Evolutionary conservation across 208 protist species (phyloP).

Genomic region (Perkinsela sp.): DNA sequence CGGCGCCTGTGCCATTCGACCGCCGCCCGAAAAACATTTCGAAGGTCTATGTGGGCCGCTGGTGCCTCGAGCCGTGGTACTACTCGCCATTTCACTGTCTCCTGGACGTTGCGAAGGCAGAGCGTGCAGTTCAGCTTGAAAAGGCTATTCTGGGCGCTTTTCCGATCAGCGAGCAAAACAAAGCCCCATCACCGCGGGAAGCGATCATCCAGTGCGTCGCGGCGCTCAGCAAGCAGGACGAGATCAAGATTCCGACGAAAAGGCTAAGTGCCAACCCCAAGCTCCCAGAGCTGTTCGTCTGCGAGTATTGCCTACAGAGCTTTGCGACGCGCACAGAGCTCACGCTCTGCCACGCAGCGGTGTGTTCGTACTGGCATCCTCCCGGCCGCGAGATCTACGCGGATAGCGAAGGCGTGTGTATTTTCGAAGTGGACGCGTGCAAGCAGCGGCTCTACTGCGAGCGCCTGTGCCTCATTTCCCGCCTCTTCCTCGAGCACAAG

Average conservation of each 20-base stretch:
- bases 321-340: conserved; percentile 18
- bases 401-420: conserved; percentile 44
- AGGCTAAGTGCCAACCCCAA: conserved; percentile 34
- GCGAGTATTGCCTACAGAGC: conserved; percentile 16
- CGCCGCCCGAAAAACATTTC: conserved; percentile 82
- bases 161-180: neutral
- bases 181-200: neutral
- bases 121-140: conserved; percentile 2
- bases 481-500: conserved; percentile 98
- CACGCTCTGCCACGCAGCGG: conserved; percentile 10
- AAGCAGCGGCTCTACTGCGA: conserved; percentile 86
- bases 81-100: conserved; percentile 78
- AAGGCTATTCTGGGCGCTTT: neutral
- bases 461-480: conserved; percentile 91
- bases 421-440: conserved; percentile 88
- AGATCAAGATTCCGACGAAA: neutral
- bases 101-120: neutral
- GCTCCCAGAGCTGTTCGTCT: conserved; percentile 21
- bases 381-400: conserved; percentile 56
- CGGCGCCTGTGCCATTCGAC: conserved; percentile 28
- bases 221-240: conserved; percentile 4
- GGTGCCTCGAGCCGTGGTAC: conserved; percentile 88
- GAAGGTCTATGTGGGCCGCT: conserved; percentile 73
- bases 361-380: conserved; percentile 32
- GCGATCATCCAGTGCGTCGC: neutral